These are phyloP conservation scores for Botrytis medusae DNA, from an alignment of 2,329 filamentous ascomycete genomes.

Conservation along the genomic window DNA sequence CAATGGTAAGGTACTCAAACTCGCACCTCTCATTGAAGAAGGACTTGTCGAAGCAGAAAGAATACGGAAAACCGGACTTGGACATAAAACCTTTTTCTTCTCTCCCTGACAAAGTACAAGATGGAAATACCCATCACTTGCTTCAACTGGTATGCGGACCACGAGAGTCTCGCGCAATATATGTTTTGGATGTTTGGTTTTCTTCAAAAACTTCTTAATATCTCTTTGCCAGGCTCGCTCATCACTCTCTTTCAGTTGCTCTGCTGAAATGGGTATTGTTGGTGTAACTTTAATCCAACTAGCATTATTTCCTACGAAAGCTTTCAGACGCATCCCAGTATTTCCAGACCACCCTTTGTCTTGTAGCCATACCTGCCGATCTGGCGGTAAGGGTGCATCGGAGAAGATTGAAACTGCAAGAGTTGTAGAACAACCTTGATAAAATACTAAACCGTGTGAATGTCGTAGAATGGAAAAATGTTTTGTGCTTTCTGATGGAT, in stretches of 20 bases:
- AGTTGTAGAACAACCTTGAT: conserved; percentile 63
- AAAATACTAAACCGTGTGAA: conserved; percentile 63
- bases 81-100: conserved; percentile 60
- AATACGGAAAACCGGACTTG: conserved; percentile 67
- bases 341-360: conserved; percentile 67
- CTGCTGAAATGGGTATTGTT: conserved; percentile 44
- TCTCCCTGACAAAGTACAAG: conserved; percentile 59
- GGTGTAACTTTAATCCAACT: conserved; percentile 71
- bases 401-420: conserved; percentile 65
- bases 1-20: conserved; percentile 62
- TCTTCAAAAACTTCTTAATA: conserved; percentile 62
- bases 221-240: conserved; percentile 69
- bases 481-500: conserved; percentile 63
- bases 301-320: conserved; percentile 57
- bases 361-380: conserved; percentile 66
- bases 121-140: conserved; percentile 67
- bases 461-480: conserved; percentile 68
- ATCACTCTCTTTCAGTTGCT: conserved; percentile 54
- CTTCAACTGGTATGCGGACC: conserved; percentile 61
- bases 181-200: conserved; percentile 49
- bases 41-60: conserved; percentile 63
- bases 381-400: conserved; percentile 54
- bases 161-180: conserved; percentile 61
- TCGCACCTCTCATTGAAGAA: conserved; percentile 63
- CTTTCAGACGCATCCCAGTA: conserved; percentile 65